Conservation (phyloP, 2,329 filamentous ascomycete species). For the Hymenoscyphus linearis region DNA sequence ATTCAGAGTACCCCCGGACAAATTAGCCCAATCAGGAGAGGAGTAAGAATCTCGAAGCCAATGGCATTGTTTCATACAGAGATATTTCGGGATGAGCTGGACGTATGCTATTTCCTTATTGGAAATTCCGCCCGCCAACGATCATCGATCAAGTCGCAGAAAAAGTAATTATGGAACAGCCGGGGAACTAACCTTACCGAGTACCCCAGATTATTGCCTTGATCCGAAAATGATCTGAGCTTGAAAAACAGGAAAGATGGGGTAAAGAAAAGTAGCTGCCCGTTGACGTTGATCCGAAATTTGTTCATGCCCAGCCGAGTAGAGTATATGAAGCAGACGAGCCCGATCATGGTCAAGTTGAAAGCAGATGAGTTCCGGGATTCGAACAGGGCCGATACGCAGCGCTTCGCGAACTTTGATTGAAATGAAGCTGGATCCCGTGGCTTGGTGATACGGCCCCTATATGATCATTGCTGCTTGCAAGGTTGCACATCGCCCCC, state of each 20-base stretch:
- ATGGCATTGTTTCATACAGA: not conserved
- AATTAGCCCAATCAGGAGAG: not conserved
- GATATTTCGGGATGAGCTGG: not conserved
- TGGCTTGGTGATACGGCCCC: not conserved
- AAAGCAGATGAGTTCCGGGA: not conserved
- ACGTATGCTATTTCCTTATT: not conserved
- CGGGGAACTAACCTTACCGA: no score
- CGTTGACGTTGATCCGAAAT: not conserved
- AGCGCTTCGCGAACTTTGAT: not conserved
- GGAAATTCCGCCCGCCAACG: not conserved
- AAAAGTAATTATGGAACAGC: not conserved
- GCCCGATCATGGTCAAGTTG: not conserved
- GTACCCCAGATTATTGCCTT: not conserved
- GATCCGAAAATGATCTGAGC: not conserved
- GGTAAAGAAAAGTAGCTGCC: not conserved
- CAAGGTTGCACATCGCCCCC: not conserved
- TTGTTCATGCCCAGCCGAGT: not conserved
- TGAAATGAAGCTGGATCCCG: not conserved
- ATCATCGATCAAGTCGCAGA: not conserved
- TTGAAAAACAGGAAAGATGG: not conserved
- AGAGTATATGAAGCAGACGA: not conserved
- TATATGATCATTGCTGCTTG: conserved; percentile 1
- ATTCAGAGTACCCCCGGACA: not conserved
- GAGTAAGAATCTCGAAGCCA: not conserved
- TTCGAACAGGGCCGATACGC: not conserved